Conservation (phyloP, 371 early-diverging fungal species). For the Mortierella sp. region DNA sequence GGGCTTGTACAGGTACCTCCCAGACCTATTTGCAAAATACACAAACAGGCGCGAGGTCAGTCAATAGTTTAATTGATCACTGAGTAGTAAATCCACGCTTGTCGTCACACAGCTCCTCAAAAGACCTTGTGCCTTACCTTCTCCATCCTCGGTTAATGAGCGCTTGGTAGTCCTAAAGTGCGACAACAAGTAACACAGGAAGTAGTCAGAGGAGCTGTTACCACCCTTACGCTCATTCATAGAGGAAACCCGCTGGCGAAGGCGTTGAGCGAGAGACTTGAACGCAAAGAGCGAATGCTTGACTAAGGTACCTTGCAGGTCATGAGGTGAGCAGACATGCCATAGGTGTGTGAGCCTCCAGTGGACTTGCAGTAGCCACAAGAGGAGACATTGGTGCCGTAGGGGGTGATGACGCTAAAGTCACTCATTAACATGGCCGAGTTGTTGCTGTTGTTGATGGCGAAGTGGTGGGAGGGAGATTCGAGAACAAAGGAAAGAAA, state of each 20-base stretch:
- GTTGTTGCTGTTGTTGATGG: background rate
- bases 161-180: constrained; percentile 71
- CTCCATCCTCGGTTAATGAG: constrained; percentile 82
- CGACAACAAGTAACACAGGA: background rate
- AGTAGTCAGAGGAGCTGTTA: background rate
- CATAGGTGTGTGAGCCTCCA: constrained; percentile 65
- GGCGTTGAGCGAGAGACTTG: background rate
- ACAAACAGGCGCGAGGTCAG: background rate
- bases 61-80: background rate
- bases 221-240: background rate
- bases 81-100: background rate
- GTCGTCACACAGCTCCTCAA: background rate
- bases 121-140: constrained; percentile 56
- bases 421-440: constrained; percentile 36
- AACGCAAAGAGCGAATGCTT: background rate
- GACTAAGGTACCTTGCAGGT: constrained; percentile 29
- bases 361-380: constrained; percentile 73
- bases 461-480: background rate
- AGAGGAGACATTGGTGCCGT: constrained; percentile 57
- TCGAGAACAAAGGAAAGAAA: background rate
- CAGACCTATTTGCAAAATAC: constrained; percentile 63
- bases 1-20: constrained; percentile 75
- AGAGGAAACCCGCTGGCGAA: background rate
- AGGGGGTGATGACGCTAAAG: constrained; percentile 57
- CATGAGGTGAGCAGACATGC: constrained; percentile 67